Evolutionary conservation across 306 rosid genomes (phyloP).

Genomic region (Corylus heterophylla): DNA sequence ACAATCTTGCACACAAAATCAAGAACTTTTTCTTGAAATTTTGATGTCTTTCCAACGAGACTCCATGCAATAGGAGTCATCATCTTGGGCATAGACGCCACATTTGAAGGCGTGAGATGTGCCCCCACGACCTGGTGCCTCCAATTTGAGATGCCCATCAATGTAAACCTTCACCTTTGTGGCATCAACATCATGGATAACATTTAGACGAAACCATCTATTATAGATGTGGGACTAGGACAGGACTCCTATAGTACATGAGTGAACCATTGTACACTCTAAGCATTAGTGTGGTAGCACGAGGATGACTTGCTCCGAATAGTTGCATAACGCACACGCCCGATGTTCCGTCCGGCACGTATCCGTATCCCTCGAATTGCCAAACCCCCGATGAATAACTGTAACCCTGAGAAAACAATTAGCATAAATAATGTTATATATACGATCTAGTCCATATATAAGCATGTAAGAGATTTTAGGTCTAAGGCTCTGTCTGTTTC

Average conservation of each 20-base stretch:
- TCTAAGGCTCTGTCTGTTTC: no score
- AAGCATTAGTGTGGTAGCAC: slow-evolving; percentile 40
- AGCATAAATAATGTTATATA: no score
- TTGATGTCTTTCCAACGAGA: slow-evolving; percentile 27
- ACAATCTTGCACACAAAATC: no score
- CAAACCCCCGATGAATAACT: slow-evolving; percentile 44
- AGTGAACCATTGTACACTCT: slow-evolving; percentile 44
- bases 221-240: slow-evolving; percentile 32
- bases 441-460: no score
- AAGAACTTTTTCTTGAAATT: not conserved
- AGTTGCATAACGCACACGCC: slow-evolving; percentile 52
- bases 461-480: no score
- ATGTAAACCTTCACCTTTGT: slow-evolving; percentile 43
- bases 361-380: slow-evolving; percentile 59
- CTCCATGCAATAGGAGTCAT: slow-evolving; percentile 22
- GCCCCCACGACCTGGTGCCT: slow-evolving; percentile 31
- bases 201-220: slow-evolving; percentile 45
- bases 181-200: slow-evolving; percentile 46
- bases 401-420: not conserved
- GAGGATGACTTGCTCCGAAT: slow-evolving; percentile 39
- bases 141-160: slow-evolving; percentile 13
- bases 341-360: slow-evolving; percentile 42
- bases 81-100: slow-evolving; percentile 28
- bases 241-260: slow-evolving; percentile 25
- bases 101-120: slow-evolving; percentile 23